phyloP scores from a whole-genome alignment of 805 yeast genomes.

The Metschnikowia cerradonensis region DNA sequence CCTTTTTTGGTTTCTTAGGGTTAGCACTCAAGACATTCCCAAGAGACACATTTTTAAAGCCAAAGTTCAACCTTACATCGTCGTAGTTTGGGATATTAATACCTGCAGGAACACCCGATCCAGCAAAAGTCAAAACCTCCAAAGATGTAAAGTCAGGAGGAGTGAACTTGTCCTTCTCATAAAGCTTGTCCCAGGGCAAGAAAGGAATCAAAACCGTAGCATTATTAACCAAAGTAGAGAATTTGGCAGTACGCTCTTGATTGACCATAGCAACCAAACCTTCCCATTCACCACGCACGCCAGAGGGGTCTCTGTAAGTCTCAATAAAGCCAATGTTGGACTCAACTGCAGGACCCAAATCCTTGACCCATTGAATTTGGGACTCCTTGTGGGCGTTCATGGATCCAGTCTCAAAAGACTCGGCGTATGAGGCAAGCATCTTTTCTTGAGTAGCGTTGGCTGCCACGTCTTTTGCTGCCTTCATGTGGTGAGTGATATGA shows the following conservation, averaged over 20 bases:
- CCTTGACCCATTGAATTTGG: slow-evolving; percentile 85
- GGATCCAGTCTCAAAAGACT: slow-evolving; percentile 75
- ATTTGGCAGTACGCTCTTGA: slow-evolving; percentile 79
- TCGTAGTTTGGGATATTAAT: slow-evolving; percentile 91
- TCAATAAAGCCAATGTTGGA: slow-evolving; percentile 89
- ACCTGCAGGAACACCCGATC: slow-evolving; percentile 90
- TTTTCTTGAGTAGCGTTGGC: slow-evolving; percentile 70
- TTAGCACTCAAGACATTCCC: slow-evolving; percentile 79
- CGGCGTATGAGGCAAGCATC: slow-evolving; percentile 63
- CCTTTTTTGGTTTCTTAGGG: slow-evolving; percentile 58
- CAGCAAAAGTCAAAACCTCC: slow-evolving; percentile 86
- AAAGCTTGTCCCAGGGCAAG: slow-evolving; percentile 75
- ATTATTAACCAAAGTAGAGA: slow-evolving; percentile 59
- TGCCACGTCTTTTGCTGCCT: slow-evolving; percentile 54
- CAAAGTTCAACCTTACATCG: slow-evolving; percentile 76
- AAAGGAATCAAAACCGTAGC: slow-evolving; percentile 62
- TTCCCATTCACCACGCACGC: slow-evolving; percentile 93
- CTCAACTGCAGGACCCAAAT: slow-evolving; percentile 64
- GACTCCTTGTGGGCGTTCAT: slow-evolving; percentile 82
- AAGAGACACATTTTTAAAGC: slow-evolving; percentile 85
- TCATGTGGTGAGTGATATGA: slow-evolving; percentile 52
- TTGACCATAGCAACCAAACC: slow-evolving; percentile 88
- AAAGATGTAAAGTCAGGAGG: slow-evolving; percentile 92
- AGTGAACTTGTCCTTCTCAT: slow-evolving; percentile 79
- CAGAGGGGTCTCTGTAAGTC: slow-evolving; percentile 89